Conservation (phyloP, 371 early-diverging fungal species). For the Parasitella parasitica region DNA sequence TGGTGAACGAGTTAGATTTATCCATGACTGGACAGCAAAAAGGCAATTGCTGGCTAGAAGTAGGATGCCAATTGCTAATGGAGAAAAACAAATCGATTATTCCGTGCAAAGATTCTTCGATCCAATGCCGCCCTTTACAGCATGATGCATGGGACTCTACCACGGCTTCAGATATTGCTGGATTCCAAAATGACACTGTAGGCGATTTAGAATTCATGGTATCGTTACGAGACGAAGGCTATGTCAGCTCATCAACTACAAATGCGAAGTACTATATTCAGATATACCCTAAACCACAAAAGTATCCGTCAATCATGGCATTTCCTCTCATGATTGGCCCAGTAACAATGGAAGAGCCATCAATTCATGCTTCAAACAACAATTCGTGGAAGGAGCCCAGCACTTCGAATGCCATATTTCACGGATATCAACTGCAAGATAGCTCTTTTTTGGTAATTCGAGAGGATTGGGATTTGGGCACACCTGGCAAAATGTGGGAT, state of each 20-base stretch:
- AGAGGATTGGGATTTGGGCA: constrained; percentile 50
- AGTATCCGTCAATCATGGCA: constrained; percentile 1
- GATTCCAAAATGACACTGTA: constrained; percentile 5
- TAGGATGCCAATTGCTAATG: constrained; percentile 16
- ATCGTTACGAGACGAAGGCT: neutral
- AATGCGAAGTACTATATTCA: neutral
- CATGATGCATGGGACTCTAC: constrained; percentile 33
- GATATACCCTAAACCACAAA: constrained; percentile 2
- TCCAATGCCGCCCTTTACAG: constrained; percentile 27
- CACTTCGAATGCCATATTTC: neutral
- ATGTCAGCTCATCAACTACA: neutral
- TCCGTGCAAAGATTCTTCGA: neutral
- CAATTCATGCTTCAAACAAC: neutral
- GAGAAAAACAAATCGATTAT: neutral
- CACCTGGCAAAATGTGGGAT: constrained; percentile 65
- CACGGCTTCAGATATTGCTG: constrained; percentile 4
- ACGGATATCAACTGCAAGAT: constrained; percentile 1
- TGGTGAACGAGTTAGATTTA: constrained; percentile 42
- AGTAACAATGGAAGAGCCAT: neutral
- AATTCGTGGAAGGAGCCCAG: neutral
- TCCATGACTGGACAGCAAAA: constrained; percentile 7
- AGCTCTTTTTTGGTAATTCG: constrained; percentile 31
- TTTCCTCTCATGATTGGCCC: constrained; percentile 21
- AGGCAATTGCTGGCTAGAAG: constrained; percentile 10
- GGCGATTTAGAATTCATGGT: constrained; percentile 22